Conservation (phyloP, 1,284 basidiomycete genomes). For the Boletellus deceptivus region DNA sequence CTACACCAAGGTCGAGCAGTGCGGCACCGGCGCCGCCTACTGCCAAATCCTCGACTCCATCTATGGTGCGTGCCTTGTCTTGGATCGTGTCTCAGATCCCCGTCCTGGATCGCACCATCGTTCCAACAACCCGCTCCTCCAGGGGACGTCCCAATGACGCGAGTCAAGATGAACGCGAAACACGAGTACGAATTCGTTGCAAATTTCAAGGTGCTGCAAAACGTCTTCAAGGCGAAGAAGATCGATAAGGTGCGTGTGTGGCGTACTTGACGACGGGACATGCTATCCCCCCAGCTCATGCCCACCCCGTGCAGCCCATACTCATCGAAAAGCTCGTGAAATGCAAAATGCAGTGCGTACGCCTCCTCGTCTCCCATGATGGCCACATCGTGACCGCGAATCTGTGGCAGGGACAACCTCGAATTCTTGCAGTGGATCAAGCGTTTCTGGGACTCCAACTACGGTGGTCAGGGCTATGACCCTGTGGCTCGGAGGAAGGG, state of each 20-base stretch:
- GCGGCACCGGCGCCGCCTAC: constrained; percentile 86
- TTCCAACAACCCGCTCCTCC: constrained; percentile 8
- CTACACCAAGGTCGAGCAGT: constrained; percentile 95
- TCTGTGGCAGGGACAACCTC: constrained; percentile 79
- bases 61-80: constrained; percentile 59
- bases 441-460: constrained; percentile 94
- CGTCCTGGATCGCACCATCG: constrained; percentile 8
- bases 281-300: constrained; percentile 4
- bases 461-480: constrained; percentile 87
- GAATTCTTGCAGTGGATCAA: constrained; percentile 99
- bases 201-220: constrained; percentile 95
- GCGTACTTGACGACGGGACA: not conserved
- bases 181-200: constrained; percentile 96
- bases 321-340: constrained; percentile 90
- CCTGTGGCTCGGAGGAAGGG: constrained; percentile 79
- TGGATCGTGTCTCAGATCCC: constrained; percentile 19
- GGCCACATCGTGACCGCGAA: constrained; percentile 14
- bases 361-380: constrained; percentile 1
- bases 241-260: constrained; percentile 80
- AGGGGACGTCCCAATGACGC: constrained; percentile 83
- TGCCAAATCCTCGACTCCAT: constrained; percentile 93
- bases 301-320: constrained; percentile 68
- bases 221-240: constrained; percentile 82
- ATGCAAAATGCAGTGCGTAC: constrained; percentile 97
- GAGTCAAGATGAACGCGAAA: constrained; percentile 91